phyloP scores from a whole-genome alignment of 2,329 filamentous ascomycete species.

The Monascus ruber region DNA sequence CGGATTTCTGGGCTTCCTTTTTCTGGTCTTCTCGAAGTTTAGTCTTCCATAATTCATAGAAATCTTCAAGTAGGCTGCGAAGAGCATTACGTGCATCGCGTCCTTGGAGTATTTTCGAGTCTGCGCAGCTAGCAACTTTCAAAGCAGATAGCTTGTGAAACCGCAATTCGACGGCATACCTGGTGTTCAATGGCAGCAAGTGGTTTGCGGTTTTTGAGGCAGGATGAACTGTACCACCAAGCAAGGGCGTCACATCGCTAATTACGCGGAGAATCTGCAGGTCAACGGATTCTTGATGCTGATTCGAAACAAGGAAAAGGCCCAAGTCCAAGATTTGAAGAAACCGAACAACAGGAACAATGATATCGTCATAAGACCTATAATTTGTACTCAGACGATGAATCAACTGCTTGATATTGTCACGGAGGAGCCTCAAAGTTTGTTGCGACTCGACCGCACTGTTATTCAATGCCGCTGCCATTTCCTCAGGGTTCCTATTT shows the following conservation, averaged over 20 bases:
- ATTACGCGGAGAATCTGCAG: conserved; percentile 16
- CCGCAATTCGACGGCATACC: conserved; percentile 21
- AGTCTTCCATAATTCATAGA: conserved; percentile 71
- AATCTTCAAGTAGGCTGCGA: conserved; percentile 55
- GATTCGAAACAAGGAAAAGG: conserved; percentile 46
- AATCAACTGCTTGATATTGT: conserved; percentile 57
- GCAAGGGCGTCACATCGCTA: conserved; percentile 27
- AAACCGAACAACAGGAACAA: conserved; percentile 64
- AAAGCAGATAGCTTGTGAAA: conserved; percentile 29
- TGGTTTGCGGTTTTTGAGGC: conserved; percentile 4
- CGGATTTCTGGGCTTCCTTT: conserved; percentile 60
- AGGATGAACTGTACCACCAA: conserved; percentile 19
- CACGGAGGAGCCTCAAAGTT: conserved; percentile 34
- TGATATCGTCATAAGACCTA: conserved; percentile 74
- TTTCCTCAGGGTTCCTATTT: conserved; percentile 25
- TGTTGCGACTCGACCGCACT: conserved; percentile 11
- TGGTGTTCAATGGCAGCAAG: conserved; percentile 6
- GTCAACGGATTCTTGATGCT: conserved; percentile 7
- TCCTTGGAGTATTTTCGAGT: conserved; percentile 27
- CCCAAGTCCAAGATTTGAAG: conserved; percentile 69
- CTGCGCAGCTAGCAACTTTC: conserved; percentile 21
- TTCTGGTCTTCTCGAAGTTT: conserved; percentile 66
- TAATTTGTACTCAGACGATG: conserved; percentile 59
- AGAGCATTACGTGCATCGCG: conserved; percentile 42
- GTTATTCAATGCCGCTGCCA: conserved; percentile 11